Evolutionary conservation across 164 flowering plant species (phyloP).

Genomic region (Berberis vulgaris): DNA sequence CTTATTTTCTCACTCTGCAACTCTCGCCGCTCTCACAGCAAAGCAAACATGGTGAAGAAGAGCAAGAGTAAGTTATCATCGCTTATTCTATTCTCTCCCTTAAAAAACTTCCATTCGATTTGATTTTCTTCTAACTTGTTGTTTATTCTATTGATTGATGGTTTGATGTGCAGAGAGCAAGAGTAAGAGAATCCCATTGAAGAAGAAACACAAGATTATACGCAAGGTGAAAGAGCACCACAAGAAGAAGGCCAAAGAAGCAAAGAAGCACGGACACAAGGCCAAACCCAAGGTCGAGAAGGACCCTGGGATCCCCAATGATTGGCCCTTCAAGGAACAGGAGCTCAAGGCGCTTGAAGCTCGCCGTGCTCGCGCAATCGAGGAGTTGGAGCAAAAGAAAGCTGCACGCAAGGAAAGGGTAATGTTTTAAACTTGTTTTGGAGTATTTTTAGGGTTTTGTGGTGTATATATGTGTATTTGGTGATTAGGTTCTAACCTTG

Average conservation of each 20-base stretch:
- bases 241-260: slow-evolving; percentile 93
- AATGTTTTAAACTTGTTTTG: neutral
- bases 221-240: slow-evolving; percentile 88
- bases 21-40: too few relatives aligned
- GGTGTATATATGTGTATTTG: neutral
- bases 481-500: neutral
- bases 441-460: neutral
- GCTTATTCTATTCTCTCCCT: too few relatives aligned
- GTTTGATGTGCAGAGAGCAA: slow-evolving; percentile 56
- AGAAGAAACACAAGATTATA: slow-evolving; percentile 77
- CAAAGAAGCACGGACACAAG: slow-evolving; percentile 59
- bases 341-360: slow-evolving; percentile 91
- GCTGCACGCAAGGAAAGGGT: slow-evolving; percentile 95
- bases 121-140: neutral
- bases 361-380: slow-evolving; percentile 64
- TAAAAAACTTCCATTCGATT: neutral
- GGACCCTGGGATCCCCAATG: slow-evolving; percentile 95
- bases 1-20: too few relatives aligned
- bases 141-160: neutral
- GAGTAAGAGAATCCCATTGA: slow-evolving; percentile 82
- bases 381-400: slow-evolving; percentile 84
- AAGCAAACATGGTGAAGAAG: slow-evolving; percentile 26
- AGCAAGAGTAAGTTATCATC: slow-evolving; percentile 25
- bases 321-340: slow-evolving; percentile 96
- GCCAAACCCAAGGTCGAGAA: slow-evolving; percentile 63